Evolutionary conservation across 768 basidiomycete species (phyloP).

Genomic region (Porphyrellus cyaneotinctus): DNA sequence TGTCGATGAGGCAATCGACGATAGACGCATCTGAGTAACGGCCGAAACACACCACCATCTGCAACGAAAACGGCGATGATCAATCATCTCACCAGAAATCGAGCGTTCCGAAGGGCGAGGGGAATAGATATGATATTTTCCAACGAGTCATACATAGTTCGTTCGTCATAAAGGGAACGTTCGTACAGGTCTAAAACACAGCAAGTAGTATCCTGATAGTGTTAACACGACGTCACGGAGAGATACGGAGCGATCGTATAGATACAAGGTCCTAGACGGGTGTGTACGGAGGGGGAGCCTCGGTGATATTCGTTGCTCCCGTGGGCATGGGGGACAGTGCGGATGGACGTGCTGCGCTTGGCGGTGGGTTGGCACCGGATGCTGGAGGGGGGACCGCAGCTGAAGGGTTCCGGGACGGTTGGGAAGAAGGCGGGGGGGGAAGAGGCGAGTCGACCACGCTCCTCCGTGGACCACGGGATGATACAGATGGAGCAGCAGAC

Average conservation of each 20-base stretch:
- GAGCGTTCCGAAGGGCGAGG: too few species aligned
- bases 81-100: too few species aligned
- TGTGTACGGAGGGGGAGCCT: conserved; percentile 29
- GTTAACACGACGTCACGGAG: background rate
- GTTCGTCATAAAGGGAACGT: background rate
- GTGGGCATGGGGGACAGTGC: conserved; percentile 10
- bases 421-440: background rate
- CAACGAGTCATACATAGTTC: background rate
- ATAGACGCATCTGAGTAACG: too few species aligned
- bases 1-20: too few species aligned
- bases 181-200: background rate
- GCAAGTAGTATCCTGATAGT: background rate
- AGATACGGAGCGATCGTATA: background rate
- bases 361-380: background rate
- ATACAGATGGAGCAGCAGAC: background rate
- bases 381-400: background rate
- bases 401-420: background rate
- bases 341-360: background rate
- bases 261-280: conserved; percentile 4
- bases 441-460: background rate
- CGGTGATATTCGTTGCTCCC: conserved; percentile 8
- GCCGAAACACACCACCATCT: too few species aligned
- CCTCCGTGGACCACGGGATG: background rate
- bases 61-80: too few species aligned
- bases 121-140: too few species aligned